Percentiles rank a stretch among this genome's conserved stretches.
phyloP scores from a whole-genome alignment of 495 filamentous ascomycete species.

The Thermothielavioides terrestris region DNA sequence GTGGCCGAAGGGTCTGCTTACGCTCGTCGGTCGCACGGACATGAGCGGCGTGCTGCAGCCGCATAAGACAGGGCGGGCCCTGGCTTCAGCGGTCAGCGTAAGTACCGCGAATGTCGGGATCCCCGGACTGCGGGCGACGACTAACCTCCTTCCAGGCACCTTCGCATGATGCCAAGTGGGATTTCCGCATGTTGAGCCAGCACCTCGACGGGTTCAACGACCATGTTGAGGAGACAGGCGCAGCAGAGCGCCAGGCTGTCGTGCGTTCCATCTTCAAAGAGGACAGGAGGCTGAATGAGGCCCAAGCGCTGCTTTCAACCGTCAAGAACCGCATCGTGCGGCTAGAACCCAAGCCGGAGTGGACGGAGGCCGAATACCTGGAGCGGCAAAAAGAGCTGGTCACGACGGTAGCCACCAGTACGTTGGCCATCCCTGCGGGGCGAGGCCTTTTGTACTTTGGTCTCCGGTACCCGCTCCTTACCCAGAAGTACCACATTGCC shows the following conservation, averaged over 20 bases:
- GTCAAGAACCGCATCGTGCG: constrained; percentile 66
- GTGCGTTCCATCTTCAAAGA: constrained; percentile 82
- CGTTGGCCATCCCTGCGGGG: constrained; percentile 77
- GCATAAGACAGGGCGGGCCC: constrained; percentile 31
- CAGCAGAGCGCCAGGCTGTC: constrained; percentile 70
- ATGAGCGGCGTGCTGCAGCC: constrained; percentile 57
- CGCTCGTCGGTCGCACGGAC: constrained; percentile 76
- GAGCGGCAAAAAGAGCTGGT: constrained; percentile 89
- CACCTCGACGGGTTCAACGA: constrained; percentile 34
- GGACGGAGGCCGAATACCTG: constrained; percentile 77
- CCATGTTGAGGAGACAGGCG: constrained; percentile 39
- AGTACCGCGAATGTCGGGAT: constrained; percentile 1
- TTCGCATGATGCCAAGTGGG: constrained; percentile 59
- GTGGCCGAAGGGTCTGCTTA: constrained; percentile 62
- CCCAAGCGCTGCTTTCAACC: constrained; percentile 67
- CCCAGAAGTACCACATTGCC: constrained; percentile 76
- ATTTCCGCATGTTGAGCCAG: constrained; percentile 57
- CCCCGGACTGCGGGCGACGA: not conserved
- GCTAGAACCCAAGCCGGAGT: constrained; percentile 64
- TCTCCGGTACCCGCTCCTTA: constrained; percentile 72
- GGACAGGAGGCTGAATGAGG: constrained; percentile 79
- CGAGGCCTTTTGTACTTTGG: constrained; percentile 78
- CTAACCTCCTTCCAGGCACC: constrained; percentile 33
- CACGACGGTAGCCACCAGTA: constrained; percentile 74
- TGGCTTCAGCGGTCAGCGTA: constrained; percentile 28